A percentile compares a stretch with the other conserved stretches of the same genome.
Evolutionary conservation across 805 yeast species (phyloP).

Genomic region (Schwanniomyces occidentalis): DNA sequence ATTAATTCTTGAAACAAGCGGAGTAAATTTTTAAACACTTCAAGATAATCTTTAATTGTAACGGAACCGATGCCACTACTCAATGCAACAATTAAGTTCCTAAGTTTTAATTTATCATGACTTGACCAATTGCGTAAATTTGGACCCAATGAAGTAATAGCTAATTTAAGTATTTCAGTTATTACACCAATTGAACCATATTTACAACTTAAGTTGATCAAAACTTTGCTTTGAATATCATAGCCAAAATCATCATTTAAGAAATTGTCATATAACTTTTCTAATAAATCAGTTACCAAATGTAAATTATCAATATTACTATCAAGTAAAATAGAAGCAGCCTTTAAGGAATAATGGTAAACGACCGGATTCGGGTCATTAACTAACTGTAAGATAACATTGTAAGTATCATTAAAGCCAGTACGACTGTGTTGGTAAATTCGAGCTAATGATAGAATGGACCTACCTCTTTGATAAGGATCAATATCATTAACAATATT

Average conservation of each 20-base stretch:
- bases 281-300: constrained; percentile 43
- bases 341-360: constrained; percentile 68
- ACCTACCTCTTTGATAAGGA: constrained; percentile 58
- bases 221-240: constrained; percentile 31
- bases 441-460: constrained; percentile 29
- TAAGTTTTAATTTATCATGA: constrained; percentile 20
- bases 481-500: constrained; percentile 63
- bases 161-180: constrained; percentile 26
- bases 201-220: constrained; percentile 38
- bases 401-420: constrained; percentile 45
- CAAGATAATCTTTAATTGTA: constrained; percentile 25
- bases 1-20: constrained; percentile 36
- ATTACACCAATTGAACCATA: constrained; percentile 25
- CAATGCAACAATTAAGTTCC: constrained; percentile 26
- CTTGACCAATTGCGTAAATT: constrained; percentile 23
- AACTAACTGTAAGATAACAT: constrained; percentile 59
- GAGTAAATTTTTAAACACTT: constrained; percentile 24
- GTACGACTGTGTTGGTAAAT: constrained; percentile 27
- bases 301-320: constrained; percentile 49
- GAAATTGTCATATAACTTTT: constrained; percentile 28
- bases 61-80: constrained; percentile 33
- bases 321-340: constrained; percentile 57
- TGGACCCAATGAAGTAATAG: constrained; percentile 42
- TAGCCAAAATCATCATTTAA: constrained; percentile 37
- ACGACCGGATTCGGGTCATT: constrained; percentile 86